These are phyloP conservation scores for Fragaria ananassa DNA, from an alignment of 306 rosid species.

Conservation along the genomic window DNA sequence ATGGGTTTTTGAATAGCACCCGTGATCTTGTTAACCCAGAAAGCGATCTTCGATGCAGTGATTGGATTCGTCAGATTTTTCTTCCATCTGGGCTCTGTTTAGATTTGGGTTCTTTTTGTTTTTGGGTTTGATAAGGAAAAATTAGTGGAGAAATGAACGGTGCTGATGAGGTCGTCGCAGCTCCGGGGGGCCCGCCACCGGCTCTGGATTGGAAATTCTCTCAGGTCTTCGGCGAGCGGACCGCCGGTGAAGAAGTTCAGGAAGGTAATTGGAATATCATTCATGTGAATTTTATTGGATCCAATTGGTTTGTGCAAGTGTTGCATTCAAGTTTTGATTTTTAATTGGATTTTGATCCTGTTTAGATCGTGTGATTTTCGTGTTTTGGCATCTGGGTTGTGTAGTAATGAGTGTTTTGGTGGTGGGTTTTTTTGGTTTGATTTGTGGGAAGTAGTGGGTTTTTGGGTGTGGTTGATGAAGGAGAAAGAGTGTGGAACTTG, in stretches of 20 bases:
- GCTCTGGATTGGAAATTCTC: constrained; percentile 98
- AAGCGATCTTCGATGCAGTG: constrained; percentile 65
- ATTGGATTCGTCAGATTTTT: constrained; percentile 44
- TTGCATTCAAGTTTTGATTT: constrained; percentile 62
- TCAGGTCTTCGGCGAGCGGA: constrained; percentile 96
- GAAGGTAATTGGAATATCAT: constrained; percentile 54
- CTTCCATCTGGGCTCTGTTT: constrained; percentile 33
- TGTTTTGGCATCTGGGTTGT: constrained; percentile 35
- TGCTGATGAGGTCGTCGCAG: constrained; percentile 78
- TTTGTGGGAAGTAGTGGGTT: constrained; percentile 21
- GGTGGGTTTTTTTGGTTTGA: constrained; percentile 29
- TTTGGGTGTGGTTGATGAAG: constrained; percentile 22
- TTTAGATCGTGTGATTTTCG: constrained; percentile 48
- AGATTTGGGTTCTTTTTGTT: constrained; percentile 30
- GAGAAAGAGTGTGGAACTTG: constrained; percentile 27
- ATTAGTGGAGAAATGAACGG: constrained; percentile 60
- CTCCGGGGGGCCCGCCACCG: constrained; percentile 68
- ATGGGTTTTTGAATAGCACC: constrained; percentile 37
- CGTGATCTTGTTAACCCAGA: constrained; percentile 62
- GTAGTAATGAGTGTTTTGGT: constrained; percentile 28
- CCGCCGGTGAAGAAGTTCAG: constrained; percentile 99
- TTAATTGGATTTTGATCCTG: constrained; percentile 42
- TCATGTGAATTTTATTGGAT: constrained; percentile 43
- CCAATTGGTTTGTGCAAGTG: constrained; percentile 45
- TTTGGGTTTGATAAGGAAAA: not conserved